Base-by-base conservation (phyloP, 371 early-diverging fungal genomes). In the Mucor racemosus region DNA sequence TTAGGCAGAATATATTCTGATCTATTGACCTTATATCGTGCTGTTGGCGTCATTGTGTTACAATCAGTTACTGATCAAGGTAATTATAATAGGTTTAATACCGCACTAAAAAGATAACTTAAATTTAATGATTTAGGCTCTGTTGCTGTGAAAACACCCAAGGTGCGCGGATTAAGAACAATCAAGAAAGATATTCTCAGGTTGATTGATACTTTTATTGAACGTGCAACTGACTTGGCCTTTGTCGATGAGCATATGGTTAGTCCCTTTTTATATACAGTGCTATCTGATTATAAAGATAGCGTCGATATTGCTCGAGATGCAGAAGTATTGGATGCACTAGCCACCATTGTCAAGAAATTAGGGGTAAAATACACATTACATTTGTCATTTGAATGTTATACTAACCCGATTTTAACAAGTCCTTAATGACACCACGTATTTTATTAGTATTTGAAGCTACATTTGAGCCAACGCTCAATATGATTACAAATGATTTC, bases 401-500 rank as follows among this genome's bases (percentile, higher is more conserved):
- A 53, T 11, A 31, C 53, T 53, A 15, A 48, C 11, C 36, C 1
- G 15, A 13, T 54, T 26, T 8, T 56, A 15, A 39, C 50, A 17
- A 92, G 92, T 62, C 82, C 0, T 75, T 92, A 62, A 86, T 97
- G 81, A 89, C 90, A 10, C 92, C 94, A 61, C 87, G 91, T 67
- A 85, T 99, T 44, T 87, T 90, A 7, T 70, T 83, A 31, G 92
- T 99, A 59, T 85, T 99, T 65, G 94, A 96, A 68, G 90, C 93
- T 5, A 93, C 98, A n/a, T 97, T 99, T 69, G 95, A 94, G 72
- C 92, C 93, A 66, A 99, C 99, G 0, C 79, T 99, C 74, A 91
- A 91, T 78, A 98, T 98, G 98, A 99, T 99, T 75, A 97, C 95
- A 81, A 94, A 95, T 77, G 96, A 99, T 79, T 97, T 98, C 81